phyloP scores from a whole-genome alignment of 129 eudicot species.

The sunflower (Helianthus annuus) region HanXRQr2.0-SUNRISE NC_035444.2:51501349-51501848 shows the following conservation, averaged over 20 bases:
- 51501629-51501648: slow-evolving; percentile 43
- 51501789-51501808: slow-evolving; percentile 66
- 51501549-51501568: slow-evolving; percentile 44
- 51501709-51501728: slow-evolving; percentile 65
- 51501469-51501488: slow-evolving; percentile 42
- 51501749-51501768: slow-evolving; percentile 40
- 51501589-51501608: slow-evolving; percentile 57
- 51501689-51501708: slow-evolving; percentile 66
- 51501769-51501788: slow-evolving; percentile 55
- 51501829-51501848: slow-evolving; percentile 52
- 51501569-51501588: slow-evolving; percentile 46
- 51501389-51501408: slow-evolving; percentile 42
- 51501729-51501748: slow-evolving; percentile 54
- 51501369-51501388: slow-evolving; percentile 42
- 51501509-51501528: slow-evolving; percentile 70
- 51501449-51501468: slow-evolving; percentile 37
- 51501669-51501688: slow-evolving; percentile 44
- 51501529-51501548: slow-evolving; percentile 13
- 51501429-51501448: slow-evolving; percentile 45
- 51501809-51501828: slow-evolving; percentile 50
- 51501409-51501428: slow-evolving; percentile 56
- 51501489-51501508: slow-evolving; percentile 40
- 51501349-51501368: slow-evolving; percentile 39
- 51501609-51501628: slow-evolving; percentile 42
- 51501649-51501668: slow-evolving; percentile 47